A percentile compares a stretch with the other conserved stretches of the same genome.
These are phyloP conservation scores for Pleurotus tuber-regium DNA, from an alignment of 768 basidiomycete species.

Conservation along the genomic window DNA sequence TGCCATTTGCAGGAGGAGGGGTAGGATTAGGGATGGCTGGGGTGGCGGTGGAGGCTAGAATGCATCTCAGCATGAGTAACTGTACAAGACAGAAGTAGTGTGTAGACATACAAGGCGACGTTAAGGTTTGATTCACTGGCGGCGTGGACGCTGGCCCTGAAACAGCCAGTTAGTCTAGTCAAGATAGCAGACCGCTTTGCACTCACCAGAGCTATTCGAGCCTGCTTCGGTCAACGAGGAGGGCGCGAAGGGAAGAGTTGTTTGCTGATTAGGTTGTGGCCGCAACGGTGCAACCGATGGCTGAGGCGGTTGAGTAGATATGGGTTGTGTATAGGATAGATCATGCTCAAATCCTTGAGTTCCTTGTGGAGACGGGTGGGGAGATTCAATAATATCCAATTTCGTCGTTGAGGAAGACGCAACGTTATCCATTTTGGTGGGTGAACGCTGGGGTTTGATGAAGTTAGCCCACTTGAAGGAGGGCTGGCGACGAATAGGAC, in stretches of 20 bases:
- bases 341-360: slow-evolving; percentile 74
- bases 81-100: not conserved
- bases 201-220: not conserved
- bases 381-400: slow-evolving; percentile 64
- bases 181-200: not conserved
- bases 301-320: slow-evolving; percentile 23
- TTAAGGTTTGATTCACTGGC: not conserved
- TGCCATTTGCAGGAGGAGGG: slow-evolving; percentile 30
- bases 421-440: slow-evolving; percentile 61
- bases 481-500: slow-evolving; percentile 63
- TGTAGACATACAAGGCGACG: slow-evolving; percentile 1
- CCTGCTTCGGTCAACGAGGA: not conserved
- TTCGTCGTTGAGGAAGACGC: slow-evolving; percentile 66
- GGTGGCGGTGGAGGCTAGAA: slow-evolving; percentile 20
- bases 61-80: slow-evolving; percentile 13
- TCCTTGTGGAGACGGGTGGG: slow-evolving; percentile 76
- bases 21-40: slow-evolving; percentile 32
- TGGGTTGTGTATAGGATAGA: slow-evolving; percentile 35
- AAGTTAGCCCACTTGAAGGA: slow-evolving; percentile 91
- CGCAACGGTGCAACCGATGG: slow-evolving; percentile 15
- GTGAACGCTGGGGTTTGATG: slow-evolving; percentile 73
- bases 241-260: slow-evolving; percentile 13
- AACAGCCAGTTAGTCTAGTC: not conserved
- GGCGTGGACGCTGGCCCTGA: not conserved
- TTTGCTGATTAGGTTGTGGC: slow-evolving; percentile 21